A percentile compares a stretch with the other conserved stretches of the same genome.
Conservation (phyloP, 495 filamentous ascomycete species). For the Aspergillus avenaceus region DNA sequence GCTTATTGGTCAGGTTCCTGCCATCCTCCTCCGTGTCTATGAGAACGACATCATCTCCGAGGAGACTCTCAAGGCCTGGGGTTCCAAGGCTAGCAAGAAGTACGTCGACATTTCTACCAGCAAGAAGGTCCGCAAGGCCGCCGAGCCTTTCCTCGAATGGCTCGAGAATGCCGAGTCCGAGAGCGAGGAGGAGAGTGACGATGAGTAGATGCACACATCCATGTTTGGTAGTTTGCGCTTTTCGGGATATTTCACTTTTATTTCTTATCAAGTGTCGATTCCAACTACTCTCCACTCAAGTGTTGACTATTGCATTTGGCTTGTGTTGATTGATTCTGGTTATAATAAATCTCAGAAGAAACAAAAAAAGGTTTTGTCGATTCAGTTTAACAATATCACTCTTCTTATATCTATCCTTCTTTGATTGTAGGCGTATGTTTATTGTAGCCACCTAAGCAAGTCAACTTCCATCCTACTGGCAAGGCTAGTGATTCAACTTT, state of each 20-base stretch:
- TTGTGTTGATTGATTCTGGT: neutral
- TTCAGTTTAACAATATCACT: neutral
- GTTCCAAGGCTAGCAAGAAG: slow-evolving; percentile 91
- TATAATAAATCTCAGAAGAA: neutral
- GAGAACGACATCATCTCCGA: slow-evolving; percentile 82
- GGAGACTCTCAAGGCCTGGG: slow-evolving; percentile 86
- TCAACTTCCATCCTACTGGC: too few species aligned
- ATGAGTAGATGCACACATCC: slow-evolving; percentile 27
- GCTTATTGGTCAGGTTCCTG: slow-evolving; percentile 71
- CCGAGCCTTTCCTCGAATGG: slow-evolving; percentile 91
- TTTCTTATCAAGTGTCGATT: neutral
- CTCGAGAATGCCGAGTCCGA: slow-evolving; percentile 87
- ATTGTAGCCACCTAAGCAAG: too few species aligned
- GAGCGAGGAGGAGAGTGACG: slow-evolving; percentile 56
- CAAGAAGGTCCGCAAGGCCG: slow-evolving; percentile 93
- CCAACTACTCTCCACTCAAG: slow-evolving; percentile 9
- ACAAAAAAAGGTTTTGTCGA: neutral
- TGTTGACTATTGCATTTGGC: neutral
- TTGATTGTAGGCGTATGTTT: too few species aligned
- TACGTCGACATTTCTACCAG: slow-evolving; percentile 86
- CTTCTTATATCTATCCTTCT: slow-evolving; percentile 4
- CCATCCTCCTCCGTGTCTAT: slow-evolving; percentile 83
- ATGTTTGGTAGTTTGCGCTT: neutral
- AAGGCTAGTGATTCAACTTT: too few species aligned
- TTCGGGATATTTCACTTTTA: neutral